phyloP scores from a whole-genome alignment of 108 stramenopile genomes.

The Fistulifera pelliculosa region DNA sequence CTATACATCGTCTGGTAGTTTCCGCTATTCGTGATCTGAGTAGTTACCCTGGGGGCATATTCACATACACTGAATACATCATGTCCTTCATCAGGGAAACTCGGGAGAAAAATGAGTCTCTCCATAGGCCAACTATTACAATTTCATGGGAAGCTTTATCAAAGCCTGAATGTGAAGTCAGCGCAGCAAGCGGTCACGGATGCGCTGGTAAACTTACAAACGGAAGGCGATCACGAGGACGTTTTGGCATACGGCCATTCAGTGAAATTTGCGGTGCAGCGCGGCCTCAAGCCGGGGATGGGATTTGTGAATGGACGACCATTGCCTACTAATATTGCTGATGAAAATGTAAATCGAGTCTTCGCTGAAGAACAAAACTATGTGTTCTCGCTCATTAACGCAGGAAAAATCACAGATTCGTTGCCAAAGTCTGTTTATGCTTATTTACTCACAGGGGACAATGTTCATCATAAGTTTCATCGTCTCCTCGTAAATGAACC shows the following conservation, averaged over 20 bases:
- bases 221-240: conserved; percentile 7
- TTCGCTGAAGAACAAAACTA: conserved; percentile 52
- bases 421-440: conserved; percentile 63
- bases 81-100: not conserved
- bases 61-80: conserved; percentile 23
- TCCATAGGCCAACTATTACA: conserved; percentile 21
- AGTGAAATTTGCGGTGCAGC: conserved; percentile 47
- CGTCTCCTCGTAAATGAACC: conserved; percentile 35
- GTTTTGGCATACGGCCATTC: conserved; percentile 33
- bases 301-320: conserved; percentile 81
- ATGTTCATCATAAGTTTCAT: conserved; percentile 45
- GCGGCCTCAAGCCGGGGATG: conserved; percentile 59
- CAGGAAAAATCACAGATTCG: conserved; percentile 54
- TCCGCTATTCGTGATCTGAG: conserved; percentile 9
- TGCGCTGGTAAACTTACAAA: not conserved
- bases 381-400: conserved; percentile 39
- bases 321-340: conserved; percentile 27
- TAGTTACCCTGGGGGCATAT: conserved; percentile 4
- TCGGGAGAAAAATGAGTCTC: not conserved
- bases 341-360: conserved; percentile 29
- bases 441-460: conserved; percentile 41
- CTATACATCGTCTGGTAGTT: conserved; percentile 27
- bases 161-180: conserved; percentile 16
- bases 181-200: not conserved
- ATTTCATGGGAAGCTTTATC: conserved; percentile 29